Percentiles rank a stretch among this genome's conserved stretches.
These are phyloP conservation scores for Ophiostoma himal-ulmi DNA, from an alignment of 2,329 filamentous ascomycete species.

Conservation along the genomic window DNA sequence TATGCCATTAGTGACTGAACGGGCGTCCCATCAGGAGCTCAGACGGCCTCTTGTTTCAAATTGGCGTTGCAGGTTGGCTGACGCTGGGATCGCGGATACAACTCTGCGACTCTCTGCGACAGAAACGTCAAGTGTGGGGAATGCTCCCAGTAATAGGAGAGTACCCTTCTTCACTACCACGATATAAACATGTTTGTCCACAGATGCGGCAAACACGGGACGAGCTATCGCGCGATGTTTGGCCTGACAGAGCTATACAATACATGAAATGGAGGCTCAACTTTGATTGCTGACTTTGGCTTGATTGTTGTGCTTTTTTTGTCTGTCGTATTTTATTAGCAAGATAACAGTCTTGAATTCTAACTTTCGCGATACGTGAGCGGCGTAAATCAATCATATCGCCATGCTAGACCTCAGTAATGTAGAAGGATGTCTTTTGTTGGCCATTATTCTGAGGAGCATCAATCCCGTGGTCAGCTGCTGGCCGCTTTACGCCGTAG, in stretches of 20 bases:
- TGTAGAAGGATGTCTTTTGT: neutral
- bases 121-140: constrained; percentile 5
- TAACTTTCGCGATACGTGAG: no score
- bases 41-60: constrained; percentile 11
- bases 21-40: neutral
- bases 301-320: neutral
- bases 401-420: neutral
- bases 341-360: neutral
- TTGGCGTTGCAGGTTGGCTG: constrained; percentile 7
- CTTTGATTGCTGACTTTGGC: neutral
- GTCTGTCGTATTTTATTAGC: neutral
- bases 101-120: constrained; percentile 13
- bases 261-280: neutral
- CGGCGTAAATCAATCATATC: neutral
- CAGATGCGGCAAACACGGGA: neutral
- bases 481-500: neutral
- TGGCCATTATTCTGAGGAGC: neutral
- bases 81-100: neutral
- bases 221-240: constrained; percentile 1
- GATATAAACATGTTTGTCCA: neutral
- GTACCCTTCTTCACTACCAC: neutral
- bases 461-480: neutral
- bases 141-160: neutral
- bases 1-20: neutral
- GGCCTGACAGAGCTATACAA: neutral